Conservation (phyloP, 805 yeast species). For the Candida saitoana region DNA sequence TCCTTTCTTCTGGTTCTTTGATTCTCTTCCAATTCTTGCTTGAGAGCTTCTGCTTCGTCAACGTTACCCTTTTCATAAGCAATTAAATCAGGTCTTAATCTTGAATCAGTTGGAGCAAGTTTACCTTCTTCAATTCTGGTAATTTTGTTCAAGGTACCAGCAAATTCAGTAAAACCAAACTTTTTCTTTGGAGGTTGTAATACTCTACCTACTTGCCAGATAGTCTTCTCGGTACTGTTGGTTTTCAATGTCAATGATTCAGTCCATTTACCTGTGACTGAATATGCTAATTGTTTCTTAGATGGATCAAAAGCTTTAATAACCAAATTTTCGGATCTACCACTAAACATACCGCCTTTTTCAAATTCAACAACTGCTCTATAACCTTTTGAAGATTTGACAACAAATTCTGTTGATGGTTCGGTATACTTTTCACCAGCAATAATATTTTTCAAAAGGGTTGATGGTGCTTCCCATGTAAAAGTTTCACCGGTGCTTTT, state of each 20-base stretch:
- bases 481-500: conserved; percentile 65
- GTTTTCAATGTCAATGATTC: conserved; percentile 48
- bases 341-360: conserved; percentile 78
- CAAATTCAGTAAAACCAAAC: conserved; percentile 82
- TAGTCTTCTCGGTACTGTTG: conserved; percentile 35
- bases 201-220: conserved; percentile 73
- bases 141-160: conserved; percentile 77
- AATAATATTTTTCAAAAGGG: conserved; percentile 77
- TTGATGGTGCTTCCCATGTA: conserved; percentile 79
- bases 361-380: conserved; percentile 72
- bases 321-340: conserved; percentile 65
- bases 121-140: conserved; percentile 61
- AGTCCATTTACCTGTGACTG: conserved; percentile 83
- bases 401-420: conserved; percentile 66
- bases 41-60: conserved; percentile 67
- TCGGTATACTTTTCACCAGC: conserved; percentile 95
- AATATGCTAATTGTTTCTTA: conserved; percentile 34
- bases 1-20: conserved; percentile 76
- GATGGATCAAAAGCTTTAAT: conserved; percentile 40
- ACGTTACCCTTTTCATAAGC: conserved; percentile 66
- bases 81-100: conserved; percentile 82
- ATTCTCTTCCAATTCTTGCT: conserved; percentile 65
- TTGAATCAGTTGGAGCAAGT: conserved; percentile 83
- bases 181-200: conserved; percentile 56
- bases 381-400: conserved; percentile 65